These are phyloP conservation scores for Eruca vesicaria DNA, from an alignment of 441 rosid genomes.

Conservation along the genomic window DNA sequence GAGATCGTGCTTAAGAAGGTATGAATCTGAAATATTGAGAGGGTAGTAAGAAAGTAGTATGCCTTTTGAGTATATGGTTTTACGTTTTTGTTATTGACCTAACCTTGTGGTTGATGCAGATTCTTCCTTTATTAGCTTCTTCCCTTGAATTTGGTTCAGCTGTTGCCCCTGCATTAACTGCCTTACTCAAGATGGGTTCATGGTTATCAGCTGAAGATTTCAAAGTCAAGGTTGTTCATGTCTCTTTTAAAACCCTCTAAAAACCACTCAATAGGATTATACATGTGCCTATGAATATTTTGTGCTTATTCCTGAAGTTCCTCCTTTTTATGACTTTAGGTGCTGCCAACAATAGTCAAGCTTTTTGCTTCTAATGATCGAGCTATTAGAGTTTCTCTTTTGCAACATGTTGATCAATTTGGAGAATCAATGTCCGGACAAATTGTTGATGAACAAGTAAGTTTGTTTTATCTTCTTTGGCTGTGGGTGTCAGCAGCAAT, in stretches of 20 bases:
- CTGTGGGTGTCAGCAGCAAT: conserved; percentile 5
- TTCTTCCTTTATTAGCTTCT: conserved; percentile 98
- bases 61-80: conserved; percentile 10
- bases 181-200: conserved; percentile 88
- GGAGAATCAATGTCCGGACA: conserved; percentile 90
- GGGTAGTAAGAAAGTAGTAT: conserved; percentile 16
- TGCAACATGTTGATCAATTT: conserved; percentile 96
- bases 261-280: neutral
- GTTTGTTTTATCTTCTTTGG: conserved; percentile 25
- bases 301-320: conserved; percentile 1
- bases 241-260: conserved; percentile 15
- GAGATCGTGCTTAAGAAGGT: conserved; percentile 97
- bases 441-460: conserved; percentile 96
- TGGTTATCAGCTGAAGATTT: conserved; percentile 95
- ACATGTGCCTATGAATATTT: conserved; percentile 7
- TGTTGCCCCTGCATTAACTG: conserved; percentile 92
- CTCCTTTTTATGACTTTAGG: conserved; percentile 44
- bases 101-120: conserved; percentile 55
- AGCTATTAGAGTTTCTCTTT: conserved; percentile 85
- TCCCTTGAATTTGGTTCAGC: conserved; percentile 99
- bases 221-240: conserved; percentile 62
- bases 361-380: conserved; percentile 93
- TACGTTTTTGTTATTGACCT: conserved; percentile 35
- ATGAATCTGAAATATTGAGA: conserved; percentile 29
- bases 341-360: conserved; percentile 82